Evolutionary conservation across 805 yeast species (phyloP).

Genomic region (Yarrowia sp.): DNA sequence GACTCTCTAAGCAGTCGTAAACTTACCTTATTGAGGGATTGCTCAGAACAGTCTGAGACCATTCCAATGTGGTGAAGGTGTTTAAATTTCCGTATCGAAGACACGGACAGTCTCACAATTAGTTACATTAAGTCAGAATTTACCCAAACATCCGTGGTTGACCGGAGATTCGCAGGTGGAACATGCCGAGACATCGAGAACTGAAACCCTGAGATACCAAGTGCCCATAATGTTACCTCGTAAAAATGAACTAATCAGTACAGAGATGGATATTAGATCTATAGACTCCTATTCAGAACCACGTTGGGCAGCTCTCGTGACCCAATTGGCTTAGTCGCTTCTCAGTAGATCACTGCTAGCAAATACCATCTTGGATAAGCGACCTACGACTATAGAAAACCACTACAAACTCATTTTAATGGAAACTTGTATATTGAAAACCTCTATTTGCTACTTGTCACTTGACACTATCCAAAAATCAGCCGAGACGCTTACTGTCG

Average conservation of each 20-base stretch:
- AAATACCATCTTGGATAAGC: no score
- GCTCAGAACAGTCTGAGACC: not conserved
- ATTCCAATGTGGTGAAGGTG: not conserved
- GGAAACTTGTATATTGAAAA: conserved; percentile 1
- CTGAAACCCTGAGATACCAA: not conserved
- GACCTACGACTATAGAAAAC: no score
- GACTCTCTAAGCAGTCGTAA: not conserved
- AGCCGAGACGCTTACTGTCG: not conserved
- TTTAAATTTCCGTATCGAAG: no score
- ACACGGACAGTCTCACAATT: not conserved
- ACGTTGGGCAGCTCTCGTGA: not conserved
- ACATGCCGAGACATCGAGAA: no score
- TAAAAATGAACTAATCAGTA: not conserved
- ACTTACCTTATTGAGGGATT: not conserved
- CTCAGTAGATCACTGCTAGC: no score
- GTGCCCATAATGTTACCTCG: not conserved
- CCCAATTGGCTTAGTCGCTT: no score
- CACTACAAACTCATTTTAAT: no score
- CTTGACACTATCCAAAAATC: not conserved
- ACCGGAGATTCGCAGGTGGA: no score
- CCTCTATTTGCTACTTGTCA: not conserved
- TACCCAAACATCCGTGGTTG: not conserved
- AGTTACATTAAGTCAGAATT: not conserved
- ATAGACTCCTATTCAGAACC: not conserved
- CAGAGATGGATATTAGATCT: not conserved